Conservation (phyloP, 2,329 filamentous ascomycete species). For the Verticillium dahliae region DNA sequence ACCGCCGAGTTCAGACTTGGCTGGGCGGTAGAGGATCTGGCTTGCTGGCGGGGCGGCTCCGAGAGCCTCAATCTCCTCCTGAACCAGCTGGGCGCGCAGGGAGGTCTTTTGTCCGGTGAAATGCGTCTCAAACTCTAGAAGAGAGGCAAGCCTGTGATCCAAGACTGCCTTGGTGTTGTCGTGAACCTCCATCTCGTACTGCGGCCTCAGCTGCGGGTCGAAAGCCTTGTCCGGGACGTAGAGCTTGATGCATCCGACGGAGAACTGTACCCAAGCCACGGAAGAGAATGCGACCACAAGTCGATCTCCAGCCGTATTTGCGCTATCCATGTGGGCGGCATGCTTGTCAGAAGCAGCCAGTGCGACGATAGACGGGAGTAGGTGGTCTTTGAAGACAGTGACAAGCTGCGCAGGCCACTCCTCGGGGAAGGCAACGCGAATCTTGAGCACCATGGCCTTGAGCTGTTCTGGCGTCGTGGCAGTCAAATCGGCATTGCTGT, state of each 20-base stretch:
- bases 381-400: constrained; percentile 29
- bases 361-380: constrained; percentile 39
- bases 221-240: constrained; percentile 84
- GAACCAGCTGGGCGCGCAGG: constrained; percentile 56
- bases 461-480: background rate
- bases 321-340: constrained; percentile 11
- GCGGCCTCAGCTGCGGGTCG: constrained; percentile 65
- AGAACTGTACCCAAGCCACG: constrained; percentile 69
- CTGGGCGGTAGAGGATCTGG: constrained; percentile 64
- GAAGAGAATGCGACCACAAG: constrained; percentile 8
- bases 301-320: background rate
- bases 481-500: background rate
- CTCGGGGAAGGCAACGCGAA: constrained; percentile 30
- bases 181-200: constrained; percentile 57
- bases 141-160: constrained; percentile 46
- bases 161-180: constrained; percentile 50
- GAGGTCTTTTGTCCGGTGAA: constrained; percentile 66
- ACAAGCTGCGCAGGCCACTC: constrained; percentile 25
- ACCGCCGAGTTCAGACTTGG: constrained; percentile 57
- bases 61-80: constrained; percentile 55
- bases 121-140: constrained; percentile 58
- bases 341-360: constrained; percentile 28
- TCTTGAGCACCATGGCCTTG: constrained; percentile 1
- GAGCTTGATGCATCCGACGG: constrained; percentile 65
- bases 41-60: constrained; percentile 61